Evolutionary conservation across 805 yeast species (phyloP), one percentile per base, ranked within the genome.

Genomic region (Myxozyma lipomycoides): DNA sequence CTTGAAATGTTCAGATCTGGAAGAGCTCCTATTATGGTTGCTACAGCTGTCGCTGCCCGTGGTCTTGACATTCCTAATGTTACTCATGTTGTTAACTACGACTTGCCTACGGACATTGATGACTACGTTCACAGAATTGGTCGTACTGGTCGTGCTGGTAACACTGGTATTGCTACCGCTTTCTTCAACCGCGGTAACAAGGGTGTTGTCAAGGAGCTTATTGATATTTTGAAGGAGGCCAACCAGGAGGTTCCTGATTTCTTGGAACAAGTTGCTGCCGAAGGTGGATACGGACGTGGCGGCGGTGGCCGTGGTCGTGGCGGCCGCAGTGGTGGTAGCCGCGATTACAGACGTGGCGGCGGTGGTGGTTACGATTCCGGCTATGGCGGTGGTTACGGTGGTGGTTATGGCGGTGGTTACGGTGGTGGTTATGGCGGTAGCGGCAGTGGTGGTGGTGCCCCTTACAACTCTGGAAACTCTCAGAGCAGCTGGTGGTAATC

Each of bases 101-200:
- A 93, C 70, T 78, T 93, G 70, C 98, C 98, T 70, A 77, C 84
- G 68, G 98, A 93, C 72, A 86, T 93, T 66, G 98, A 93, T 72
- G 98, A 93, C 73, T 93, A 93, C 69, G 98, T 93, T 53, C 98
- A 93, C 78, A 86, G 98, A 78, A 93, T 93, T 69, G 98, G 98
- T 81, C 91, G 98, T 83, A 93, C 99, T 67, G 99, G 98, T 75
- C 93, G 99, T 83, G 99, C 99, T 66, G 98, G 98, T 80, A 93
- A 93, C 77, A 83, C 85, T 57, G 99, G 99, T 86, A 78, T 86
- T 64, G 97, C 99, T 60, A 90, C 97, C 61, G 95, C 99, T 45
- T 93, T 93, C 78, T 87, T 93, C 75, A 93, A 93, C 84, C 86
- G 98, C 76, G 85, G 84, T 70, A 93, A 89, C 81, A 81, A 78